Evolutionary conservation across 805 yeast species (phyloP).

Genomic region (Osmozyma mogii): DNA sequence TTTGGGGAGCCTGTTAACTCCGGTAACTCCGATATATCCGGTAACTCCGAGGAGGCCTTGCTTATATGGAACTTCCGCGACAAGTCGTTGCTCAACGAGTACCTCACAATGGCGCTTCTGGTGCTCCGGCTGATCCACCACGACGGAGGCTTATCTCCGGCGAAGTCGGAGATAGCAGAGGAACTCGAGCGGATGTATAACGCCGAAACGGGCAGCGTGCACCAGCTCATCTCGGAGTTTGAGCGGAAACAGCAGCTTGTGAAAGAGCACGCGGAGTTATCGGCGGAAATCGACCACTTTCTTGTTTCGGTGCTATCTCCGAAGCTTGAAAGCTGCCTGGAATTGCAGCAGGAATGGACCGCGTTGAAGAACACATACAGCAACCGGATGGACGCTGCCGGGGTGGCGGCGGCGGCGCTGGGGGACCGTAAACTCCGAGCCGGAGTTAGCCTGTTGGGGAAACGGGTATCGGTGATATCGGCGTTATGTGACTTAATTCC

Average conservation of each 20-base stretch:
- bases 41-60: conserved; percentile 10
- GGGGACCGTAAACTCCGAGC: conserved; percentile 3
- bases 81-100: conserved; percentile 16
- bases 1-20: no score
- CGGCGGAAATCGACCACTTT: conserved; percentile 11
- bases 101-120: conserved; percentile 23
- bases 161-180: conserved; percentile 1
- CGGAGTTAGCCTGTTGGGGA: conserved; percentile 12
- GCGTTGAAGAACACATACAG: conserved; percentile 9
- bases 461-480: conserved; percentile 10
- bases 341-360: conserved; percentile 8
- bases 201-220: conserved; percentile 4
- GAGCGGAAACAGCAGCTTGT: conserved; percentile 1
- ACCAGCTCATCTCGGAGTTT: conserved; percentile 8
- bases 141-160: conserved; percentile 2
- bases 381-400: conserved; percentile 3
- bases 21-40: conserved; percentile 5
- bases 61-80: conserved; percentile 12
- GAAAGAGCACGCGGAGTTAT: conserved; percentile 4
- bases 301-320: conserved; percentile 1
- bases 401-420: conserved; percentile 2
- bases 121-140: conserved; percentile 28
- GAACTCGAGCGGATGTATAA: conserved; percentile 15
- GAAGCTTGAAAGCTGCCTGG: conserved; percentile 5
- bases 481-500: conserved; percentile 25